phyloP scores from a whole-genome alignment of 2,329 filamentous ascomycete species.

The Chalaropsis ovoidea region DNA sequence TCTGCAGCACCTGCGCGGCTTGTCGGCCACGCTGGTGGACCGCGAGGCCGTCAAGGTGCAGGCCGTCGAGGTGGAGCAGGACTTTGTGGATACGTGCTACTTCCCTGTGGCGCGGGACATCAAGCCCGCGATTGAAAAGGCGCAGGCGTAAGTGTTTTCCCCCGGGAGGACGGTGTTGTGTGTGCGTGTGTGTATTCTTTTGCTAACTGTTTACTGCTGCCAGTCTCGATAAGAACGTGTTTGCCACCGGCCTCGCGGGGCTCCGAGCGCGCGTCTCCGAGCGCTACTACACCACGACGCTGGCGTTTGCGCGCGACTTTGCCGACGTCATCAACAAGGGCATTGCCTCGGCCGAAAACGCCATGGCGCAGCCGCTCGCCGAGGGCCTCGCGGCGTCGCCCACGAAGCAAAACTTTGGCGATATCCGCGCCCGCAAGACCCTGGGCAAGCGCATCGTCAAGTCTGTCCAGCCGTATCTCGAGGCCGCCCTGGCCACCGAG shows the following conservation, averaged over 20 bases:
- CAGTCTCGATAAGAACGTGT: slow-evolving; percentile 56
- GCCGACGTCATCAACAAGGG: slow-evolving; percentile 44
- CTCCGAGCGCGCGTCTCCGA: slow-evolving; percentile 45
- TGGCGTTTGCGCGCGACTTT: slow-evolving; percentile 49
- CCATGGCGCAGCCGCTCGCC: slow-evolving; percentile 27
- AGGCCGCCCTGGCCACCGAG: slow-evolving; percentile 67
- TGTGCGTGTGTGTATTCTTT: not conserved
- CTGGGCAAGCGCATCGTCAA: slow-evolving; percentile 86
- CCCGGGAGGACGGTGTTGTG: not conserved
- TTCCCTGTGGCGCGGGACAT: slow-evolving; percentile 76
- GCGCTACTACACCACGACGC: slow-evolving; percentile 48
- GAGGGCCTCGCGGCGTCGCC: slow-evolving; percentile 40
- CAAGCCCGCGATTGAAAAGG: slow-evolving; percentile 67
- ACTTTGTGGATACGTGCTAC: slow-evolving; percentile 79
- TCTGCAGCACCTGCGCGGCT: slow-evolving; percentile 60
- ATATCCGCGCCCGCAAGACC: slow-evolving; percentile 71
- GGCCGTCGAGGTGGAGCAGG: slow-evolving; percentile 62
- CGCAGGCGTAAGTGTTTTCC: slow-evolving; percentile 55
- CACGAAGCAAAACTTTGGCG: slow-evolving; percentile 46
- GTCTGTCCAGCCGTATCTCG: slow-evolving; percentile 64
- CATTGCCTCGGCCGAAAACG: slow-evolving; percentile 39
- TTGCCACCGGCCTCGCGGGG: slow-evolving; percentile 42
- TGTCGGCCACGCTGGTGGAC: slow-evolving; percentile 62
- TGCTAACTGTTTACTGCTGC: slow-evolving; percentile 15
- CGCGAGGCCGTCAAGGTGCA: slow-evolving; percentile 70